These are phyloP conservation scores for Apiospora arundinis DNA, from an alignment of 2,329 filamentous ascomycete genomes.

Conservation along the genomic window DNA sequence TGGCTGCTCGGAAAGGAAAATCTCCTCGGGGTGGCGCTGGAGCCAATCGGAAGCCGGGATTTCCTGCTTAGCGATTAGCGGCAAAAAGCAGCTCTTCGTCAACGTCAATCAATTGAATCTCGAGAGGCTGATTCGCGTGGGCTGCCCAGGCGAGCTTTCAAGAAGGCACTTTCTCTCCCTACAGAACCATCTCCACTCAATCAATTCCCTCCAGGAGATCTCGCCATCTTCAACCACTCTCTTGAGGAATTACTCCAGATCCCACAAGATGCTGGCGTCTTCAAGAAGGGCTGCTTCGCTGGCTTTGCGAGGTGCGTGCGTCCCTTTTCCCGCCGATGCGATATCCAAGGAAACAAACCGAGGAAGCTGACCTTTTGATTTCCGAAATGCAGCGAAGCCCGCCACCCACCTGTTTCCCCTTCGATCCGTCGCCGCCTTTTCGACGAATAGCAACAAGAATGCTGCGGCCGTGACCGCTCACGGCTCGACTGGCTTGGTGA, in stretches of 20 bases:
- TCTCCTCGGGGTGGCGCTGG: not conserved
- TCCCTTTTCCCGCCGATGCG: constrained; percentile 5
- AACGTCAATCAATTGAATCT: constrained; percentile 27
- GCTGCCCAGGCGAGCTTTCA: constrained; percentile 19
- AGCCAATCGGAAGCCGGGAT: constrained; percentile 27
- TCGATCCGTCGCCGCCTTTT: constrained; percentile 68
- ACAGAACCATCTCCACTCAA: constrained; percentile 21
- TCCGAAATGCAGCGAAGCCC: constrained; percentile 64
- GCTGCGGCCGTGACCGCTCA: constrained; percentile 63
- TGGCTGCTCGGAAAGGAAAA: constrained; percentile 14
- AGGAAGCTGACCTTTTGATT: not conserved
- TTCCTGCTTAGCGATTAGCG: constrained; percentile 27
- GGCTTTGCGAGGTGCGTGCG: constrained; percentile 48
- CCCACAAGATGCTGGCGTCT: constrained; percentile 46
- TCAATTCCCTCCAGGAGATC: constrained; percentile 18
- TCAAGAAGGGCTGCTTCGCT: constrained; percentile 49
- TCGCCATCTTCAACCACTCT: constrained; percentile 20
- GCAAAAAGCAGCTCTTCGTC: constrained; percentile 29
- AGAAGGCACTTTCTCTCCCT: constrained; percentile 5
- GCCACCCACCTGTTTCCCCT: constrained; percentile 64
- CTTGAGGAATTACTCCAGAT: not conserved
- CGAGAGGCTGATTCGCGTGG: not conserved
- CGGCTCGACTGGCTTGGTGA: constrained; percentile 60
- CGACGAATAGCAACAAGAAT: constrained; percentile 68
- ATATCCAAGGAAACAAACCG: not conserved